These are phyloP conservation scores for Nothophoma quercina DNA, from an alignment of 2,329 filamentous ascomycete genomes.

Conservation along the genomic window DNA sequence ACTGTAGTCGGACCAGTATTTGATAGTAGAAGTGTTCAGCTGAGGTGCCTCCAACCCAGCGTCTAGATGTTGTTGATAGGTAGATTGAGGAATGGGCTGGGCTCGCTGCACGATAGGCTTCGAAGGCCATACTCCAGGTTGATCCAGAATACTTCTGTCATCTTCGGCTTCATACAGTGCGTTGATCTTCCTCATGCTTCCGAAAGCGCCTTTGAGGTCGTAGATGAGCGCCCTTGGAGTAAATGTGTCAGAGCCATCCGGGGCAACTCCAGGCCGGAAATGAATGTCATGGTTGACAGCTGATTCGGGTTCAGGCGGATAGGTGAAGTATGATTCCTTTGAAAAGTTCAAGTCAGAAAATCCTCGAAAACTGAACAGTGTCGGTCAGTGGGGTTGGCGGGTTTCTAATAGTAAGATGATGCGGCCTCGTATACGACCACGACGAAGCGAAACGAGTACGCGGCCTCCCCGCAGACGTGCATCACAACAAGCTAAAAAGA, in stretches of 20 bases:
- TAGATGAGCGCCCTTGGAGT: conserved; percentile 92
- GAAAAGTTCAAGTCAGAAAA: not conserved
- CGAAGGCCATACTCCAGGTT: conserved; percentile 43
- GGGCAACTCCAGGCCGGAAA: conserved; percentile 82
- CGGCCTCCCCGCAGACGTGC: conserved; percentile 25
- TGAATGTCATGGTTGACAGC: conserved; percentile 84
- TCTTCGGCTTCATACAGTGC: conserved; percentile 76
- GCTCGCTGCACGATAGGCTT: conserved; percentile 68
- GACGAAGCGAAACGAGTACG: conserved; percentile 26
- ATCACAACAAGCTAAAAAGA: not conserved
- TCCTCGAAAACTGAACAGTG: not conserved
- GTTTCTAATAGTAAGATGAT: not conserved
- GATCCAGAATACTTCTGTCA: conserved; percentile 39
- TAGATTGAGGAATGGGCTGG: conserved; percentile 70
- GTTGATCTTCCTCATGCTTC: conserved; percentile 85
- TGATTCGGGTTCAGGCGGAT: conserved; percentile 69
- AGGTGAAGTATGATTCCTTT: conserved; percentile 97
- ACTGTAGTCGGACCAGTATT: conserved; percentile 97
- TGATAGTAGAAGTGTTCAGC: conserved; percentile 74
- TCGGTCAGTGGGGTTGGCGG: not conserved
- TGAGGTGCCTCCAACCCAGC: conserved; percentile 68
- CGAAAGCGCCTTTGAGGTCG: conserved; percentile 93
- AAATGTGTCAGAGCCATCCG: conserved; percentile 88
- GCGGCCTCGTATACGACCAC: conserved; percentile 14
- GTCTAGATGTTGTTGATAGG: conserved; percentile 83